A percentile compares a stretch with the other conserved stretches of the same genome.
Conservation (phyloP, 805 yeast species). For the Lachancea lanzarotensis region DNA sequence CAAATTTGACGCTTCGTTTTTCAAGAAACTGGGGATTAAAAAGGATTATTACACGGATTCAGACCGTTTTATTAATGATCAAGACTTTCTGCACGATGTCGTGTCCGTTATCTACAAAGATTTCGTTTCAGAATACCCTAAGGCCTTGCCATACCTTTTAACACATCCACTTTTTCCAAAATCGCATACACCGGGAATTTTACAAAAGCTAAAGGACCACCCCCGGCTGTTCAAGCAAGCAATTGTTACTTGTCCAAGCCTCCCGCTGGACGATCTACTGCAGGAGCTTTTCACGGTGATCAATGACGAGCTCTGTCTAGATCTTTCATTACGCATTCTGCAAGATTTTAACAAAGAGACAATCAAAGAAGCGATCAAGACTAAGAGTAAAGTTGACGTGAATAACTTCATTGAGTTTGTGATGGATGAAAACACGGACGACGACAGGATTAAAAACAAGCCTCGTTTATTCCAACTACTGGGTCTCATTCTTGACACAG, state of each 20-base stretch:
- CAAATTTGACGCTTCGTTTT: slow-evolving; percentile 31
- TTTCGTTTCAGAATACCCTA: slow-evolving; percentile 39
- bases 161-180: slow-evolving; percentile 85
- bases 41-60: slow-evolving; percentile 53
- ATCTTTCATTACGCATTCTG: slow-evolving; percentile 57
- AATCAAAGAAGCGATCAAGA: slow-evolving; percentile 43
- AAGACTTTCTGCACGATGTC: slow-evolving; percentile 43
- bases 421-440: slow-evolving; percentile 20
- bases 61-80: slow-evolving; percentile 57
- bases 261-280: slow-evolving; percentile 58
- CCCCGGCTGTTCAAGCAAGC: slow-evolving; percentile 76
- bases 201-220: slow-evolving; percentile 45
- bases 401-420: slow-evolving; percentile 31
- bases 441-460: slow-evolving; percentile 15
- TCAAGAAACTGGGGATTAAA: slow-evolving; percentile 29
- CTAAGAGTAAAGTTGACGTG: slow-evolving; percentile 28
- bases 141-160: slow-evolving; percentile 61
- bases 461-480: slow-evolving; percentile 29
- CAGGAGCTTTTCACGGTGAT: slow-evolving; percentile 50
- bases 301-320: slow-evolving; percentile 60
- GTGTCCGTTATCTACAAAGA: slow-evolving; percentile 38
- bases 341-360: slow-evolving; percentile 58
- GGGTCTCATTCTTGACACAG: slow-evolving; percentile 30
- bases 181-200: slow-evolving; percentile 46
- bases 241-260: slow-evolving; percentile 66